Base-by-base conservation (phyloP, 2,329 filamentous ascomycete species). In the Chaetothyriales sp. region DNA sequence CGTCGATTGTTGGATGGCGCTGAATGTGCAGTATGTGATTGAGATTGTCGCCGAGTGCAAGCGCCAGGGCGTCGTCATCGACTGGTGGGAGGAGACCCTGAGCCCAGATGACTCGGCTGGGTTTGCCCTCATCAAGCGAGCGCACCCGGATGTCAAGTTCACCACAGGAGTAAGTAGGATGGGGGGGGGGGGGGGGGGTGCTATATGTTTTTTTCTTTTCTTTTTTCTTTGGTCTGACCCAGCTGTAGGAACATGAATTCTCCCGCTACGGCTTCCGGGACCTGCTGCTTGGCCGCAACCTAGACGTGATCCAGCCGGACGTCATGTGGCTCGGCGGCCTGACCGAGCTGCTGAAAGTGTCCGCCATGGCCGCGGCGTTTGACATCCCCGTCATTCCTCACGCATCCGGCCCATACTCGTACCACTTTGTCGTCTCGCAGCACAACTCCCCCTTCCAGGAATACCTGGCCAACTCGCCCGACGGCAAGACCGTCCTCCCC, bases 21-120 rank as follows among this genome's bases (percentile, higher is more conserved):
- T 95, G 62, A 95, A 89, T 62, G 89, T 95, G 22, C 73, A 85
- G 1, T 95, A 95, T 70, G 94, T 86, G 3, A 94, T 95, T 59
- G 84, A 95, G 68, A 75, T 95, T 20, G 89, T 85, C 54, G 85
- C 89, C 69, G 83, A 82, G 48, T 87, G 83, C 64, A 78, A 86
- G 53, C 85, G 81, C 63, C 77, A 84, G 60, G 81, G 88, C 59
- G 77, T 95, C 58, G 78, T 90, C 67, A 89, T 95, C 65, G 88
- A 95, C 72, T 95, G 89, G 89, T 95, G 87, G 87, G 89, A 95
- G 71, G 89, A 95, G 72, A 93, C 87, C 57, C 72, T 95, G 55
- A 84, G 82, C 26, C 89, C 89, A 9, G 89, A 95, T 67, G 89
- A 95, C 71, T 86, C 84, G 46, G 89, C 95, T 61, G 89, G 89